Evolutionary conservation across 257 asterid genomes (phyloP).

Genomic region (Solanum medicagineum): DNA sequence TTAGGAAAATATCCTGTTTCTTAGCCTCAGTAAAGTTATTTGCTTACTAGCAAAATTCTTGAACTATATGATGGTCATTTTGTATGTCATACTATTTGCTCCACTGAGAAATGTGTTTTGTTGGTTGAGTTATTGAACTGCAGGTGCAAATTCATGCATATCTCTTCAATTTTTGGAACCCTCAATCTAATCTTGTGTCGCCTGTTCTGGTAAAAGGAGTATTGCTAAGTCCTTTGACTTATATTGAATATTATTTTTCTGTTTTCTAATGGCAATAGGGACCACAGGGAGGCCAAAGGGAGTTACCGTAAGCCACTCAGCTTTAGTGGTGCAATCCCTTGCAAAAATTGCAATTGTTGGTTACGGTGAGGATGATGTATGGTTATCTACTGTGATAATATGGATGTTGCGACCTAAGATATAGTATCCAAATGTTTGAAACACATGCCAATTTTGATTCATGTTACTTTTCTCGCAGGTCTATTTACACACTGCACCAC

Average conservation of each 20-base stretch:
- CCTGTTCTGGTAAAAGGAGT: neutral
- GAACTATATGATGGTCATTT: neutral
- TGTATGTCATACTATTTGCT: neutral
- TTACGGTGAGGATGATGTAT: conserved; percentile 72
- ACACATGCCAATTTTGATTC: neutral
- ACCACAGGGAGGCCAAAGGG: conserved; percentile 95
- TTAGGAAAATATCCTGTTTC: neutral
- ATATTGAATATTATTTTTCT: neutral
- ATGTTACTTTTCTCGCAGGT: conserved; percentile 26
- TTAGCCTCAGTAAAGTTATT: neutral
- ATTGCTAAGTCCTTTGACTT: neutral
- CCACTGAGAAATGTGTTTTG: neutral
- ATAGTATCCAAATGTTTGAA: neutral
- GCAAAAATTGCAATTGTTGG: conserved; percentile 76
- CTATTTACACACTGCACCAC: conserved; percentile 73
- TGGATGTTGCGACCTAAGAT: neutral
- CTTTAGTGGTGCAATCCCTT: conserved; percentile 72
- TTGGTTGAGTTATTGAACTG: neutral
- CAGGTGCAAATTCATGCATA: neutral
- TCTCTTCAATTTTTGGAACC: neutral
- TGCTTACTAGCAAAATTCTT: neutral
- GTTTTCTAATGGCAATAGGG: conserved; percentile 29
- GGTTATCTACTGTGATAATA: neutral
- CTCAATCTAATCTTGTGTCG: neutral
- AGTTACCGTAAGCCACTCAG: conserved; percentile 59